A percentile compares a stretch with the other conserved stretches of the same genome.
phyloP scores from a whole-genome alignment of 2,329 filamentous ascomycete species.

The Fusarium citri region DNA sequence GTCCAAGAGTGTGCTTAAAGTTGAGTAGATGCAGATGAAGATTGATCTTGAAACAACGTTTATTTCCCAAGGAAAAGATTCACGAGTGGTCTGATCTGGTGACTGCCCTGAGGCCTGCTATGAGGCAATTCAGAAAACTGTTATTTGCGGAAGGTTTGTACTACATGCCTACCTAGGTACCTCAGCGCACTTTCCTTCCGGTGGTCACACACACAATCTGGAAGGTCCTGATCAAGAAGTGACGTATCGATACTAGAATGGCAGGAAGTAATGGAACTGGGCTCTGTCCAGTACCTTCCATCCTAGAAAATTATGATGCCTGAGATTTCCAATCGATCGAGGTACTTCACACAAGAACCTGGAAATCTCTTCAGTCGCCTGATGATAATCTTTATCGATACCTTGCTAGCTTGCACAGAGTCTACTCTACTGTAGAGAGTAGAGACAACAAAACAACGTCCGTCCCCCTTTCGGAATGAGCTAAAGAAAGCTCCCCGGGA shows the following conservation, averaged over 20 bases:
- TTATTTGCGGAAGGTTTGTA: neutral
- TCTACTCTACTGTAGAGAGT: no score
- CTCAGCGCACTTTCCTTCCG: neutral
- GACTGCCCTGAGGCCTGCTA: conserved; percentile 14
- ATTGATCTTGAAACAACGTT: conserved; percentile 30
- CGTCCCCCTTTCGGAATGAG: conserved; percentile 12
- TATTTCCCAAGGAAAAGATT: conserved; percentile 9
- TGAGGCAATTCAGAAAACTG: neutral
- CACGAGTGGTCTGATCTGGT: conserved; percentile 11
- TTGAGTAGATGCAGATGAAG: conserved; percentile 26
- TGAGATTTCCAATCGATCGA: neutral
- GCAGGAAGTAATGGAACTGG: neutral
- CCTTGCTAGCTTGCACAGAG: conserved; percentile 4
- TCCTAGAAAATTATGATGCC: neutral
- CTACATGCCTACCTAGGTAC: neutral
- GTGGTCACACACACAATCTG: neutral
- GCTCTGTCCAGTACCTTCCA: neutral
- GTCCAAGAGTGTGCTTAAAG: conserved; percentile 31
- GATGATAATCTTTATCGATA: conserved; percentile 24
- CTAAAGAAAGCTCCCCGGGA: conserved; percentile 40
- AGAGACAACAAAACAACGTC: neutral
- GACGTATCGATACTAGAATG: neutral
- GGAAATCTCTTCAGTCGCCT: conserved; percentile 16
- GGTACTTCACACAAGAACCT: neutral
- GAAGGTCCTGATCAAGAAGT: neutral